Percentiles rank a stretch among this genome's conserved stretches.
phyloP scores from a whole-genome alignment of 176 grass and related monocot genomes.

The Thinopyrum elongatum region DNA sequence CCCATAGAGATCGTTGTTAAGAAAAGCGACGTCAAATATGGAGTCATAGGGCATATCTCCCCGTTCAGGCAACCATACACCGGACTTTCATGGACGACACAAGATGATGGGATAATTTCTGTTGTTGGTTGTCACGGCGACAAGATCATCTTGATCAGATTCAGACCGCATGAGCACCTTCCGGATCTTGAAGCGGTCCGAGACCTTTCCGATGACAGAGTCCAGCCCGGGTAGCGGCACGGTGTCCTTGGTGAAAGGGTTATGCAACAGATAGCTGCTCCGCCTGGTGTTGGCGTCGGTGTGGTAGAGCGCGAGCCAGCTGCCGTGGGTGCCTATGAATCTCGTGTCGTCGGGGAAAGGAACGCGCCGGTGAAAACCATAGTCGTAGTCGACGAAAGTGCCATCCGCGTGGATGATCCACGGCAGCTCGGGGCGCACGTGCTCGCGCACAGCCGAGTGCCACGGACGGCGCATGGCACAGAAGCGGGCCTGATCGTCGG shows the following conservation, averaged over 20 bases:
- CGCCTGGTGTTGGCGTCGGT: not conserved
- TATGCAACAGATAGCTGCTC: not conserved
- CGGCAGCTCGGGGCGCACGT: not conserved
- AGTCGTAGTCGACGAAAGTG: not conserved
- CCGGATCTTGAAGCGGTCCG: not conserved
- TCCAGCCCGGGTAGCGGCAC: not conserved
- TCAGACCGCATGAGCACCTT: not conserved
- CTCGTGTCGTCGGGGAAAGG: not conserved
- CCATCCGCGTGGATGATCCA: not conserved
- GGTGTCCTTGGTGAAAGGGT: not conserved
- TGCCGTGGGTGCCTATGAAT: not conserved
- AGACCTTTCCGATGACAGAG: not conserved
- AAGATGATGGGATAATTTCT: not conserved
- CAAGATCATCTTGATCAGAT: not conserved
- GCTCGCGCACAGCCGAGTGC: too few species aligned
- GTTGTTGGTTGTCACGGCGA: not conserved
- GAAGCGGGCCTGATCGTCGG: too few species aligned
- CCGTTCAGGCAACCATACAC: not conserved
- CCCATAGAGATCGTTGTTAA: not conserved
- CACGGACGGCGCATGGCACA: too few species aligned
- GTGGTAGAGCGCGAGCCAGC: not conserved
- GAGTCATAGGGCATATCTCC: not conserved
- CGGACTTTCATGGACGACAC: not conserved
- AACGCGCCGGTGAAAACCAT: not conserved
- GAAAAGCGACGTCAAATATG: not conserved